Evolutionary conservation across 1,284 basidiomycete species (phyloP), one percentile per base, ranked within the genome.

Genomic region (Rhodotorula sp.): DNA sequence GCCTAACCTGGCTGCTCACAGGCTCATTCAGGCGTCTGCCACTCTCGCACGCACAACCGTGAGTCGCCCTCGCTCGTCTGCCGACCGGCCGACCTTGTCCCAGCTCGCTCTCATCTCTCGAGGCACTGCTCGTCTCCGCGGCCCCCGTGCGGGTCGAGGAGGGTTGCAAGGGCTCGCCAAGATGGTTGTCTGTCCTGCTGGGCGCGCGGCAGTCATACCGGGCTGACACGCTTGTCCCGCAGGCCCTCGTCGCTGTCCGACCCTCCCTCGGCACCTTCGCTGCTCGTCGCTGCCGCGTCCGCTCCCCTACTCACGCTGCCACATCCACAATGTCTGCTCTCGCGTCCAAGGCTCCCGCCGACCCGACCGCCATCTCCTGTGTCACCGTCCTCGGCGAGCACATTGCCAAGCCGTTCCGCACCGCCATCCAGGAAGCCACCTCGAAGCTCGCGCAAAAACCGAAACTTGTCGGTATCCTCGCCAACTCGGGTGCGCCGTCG

Each of bases 391-490:
- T 61, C 60, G 74, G 74, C 32, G 74, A 74, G 56, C 58, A 68
- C 34, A 68, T 75, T 29, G 74, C 74, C 57, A 64, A 61, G 48
- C 74, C 74, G 11, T 75, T 75, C 70, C 64, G 72, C 9, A 47
- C 62, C 11, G 67, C 56, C 47, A 70, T 75, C 59, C 49, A 53
- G 20, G n/a, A 44, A 34, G 60, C 66, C 27, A 69, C 67, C 34
- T 36, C 67, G 13, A 32, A 48, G n/a, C 67, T 73, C 24, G 29
- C 48, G 32, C 63, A 65, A 19, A 59, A 57, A 48, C 91, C 93
- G 9, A 91, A 89, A 78, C 85, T 99, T 32, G 89, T 98, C 65
- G 95, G 94, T 15, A 96, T 98, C 76, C 85, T 99, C 34, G 90
- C 92, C 1, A 96, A 93, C 2, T 87, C 88, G 0, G 89, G 89